Percentiles rank a stretch among this genome's conserved stretches.
phyloP scores from a whole-genome alignment of 164 flowering plant species.

The Warburgia ugandensis region DNA sequence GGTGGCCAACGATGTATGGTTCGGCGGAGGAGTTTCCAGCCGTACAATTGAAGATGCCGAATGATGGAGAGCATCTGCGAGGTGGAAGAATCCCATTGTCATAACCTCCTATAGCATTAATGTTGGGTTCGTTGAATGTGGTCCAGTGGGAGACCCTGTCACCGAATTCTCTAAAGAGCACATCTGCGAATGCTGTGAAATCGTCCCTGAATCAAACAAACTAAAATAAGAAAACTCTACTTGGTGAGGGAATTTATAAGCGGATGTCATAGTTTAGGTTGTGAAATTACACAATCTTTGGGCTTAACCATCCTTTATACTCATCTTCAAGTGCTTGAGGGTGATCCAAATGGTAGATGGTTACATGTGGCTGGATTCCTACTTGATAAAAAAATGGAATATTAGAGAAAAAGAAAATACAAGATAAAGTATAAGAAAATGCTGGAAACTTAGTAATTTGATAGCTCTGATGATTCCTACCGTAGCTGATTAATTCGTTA shows the following conservation, averaged over 20 bases:
- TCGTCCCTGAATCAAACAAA: slow-evolving; percentile 11
- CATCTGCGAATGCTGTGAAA: slow-evolving; percentile 11
- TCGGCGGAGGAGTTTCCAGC: slow-evolving; percentile 46
- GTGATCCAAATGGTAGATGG: slow-evolving; percentile 21
- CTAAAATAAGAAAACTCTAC: not conserved
- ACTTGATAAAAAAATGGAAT: not conserved
- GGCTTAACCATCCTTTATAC: slow-evolving; percentile 26
- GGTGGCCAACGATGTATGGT: slow-evolving; percentile 39
- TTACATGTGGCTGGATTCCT: slow-evolving; percentile 31
- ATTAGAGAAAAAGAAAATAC: not conserved
- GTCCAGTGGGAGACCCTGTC: slow-evolving; percentile 49
- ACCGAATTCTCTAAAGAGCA: slow-evolving; percentile 29
- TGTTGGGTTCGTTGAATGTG: slow-evolving; percentile 43
- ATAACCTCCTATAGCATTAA: slow-evolving; percentile 24
- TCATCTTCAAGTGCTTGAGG: slow-evolving; percentile 32
- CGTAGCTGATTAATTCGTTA: slow-evolving; percentile 13
- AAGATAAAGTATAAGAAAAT: not conserved
- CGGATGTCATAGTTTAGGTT: too few relatives aligned
- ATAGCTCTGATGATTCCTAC: not conserved
- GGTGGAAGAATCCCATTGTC: slow-evolving; percentile 32
- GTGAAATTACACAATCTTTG: slow-evolving; percentile 20
- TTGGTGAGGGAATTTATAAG: not conserved
- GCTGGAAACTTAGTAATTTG: not conserved
- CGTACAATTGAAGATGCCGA: slow-evolving; percentile 20
- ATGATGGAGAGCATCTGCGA: slow-evolving; percentile 30